Percentiles rank a stretch among this genome's conserved stretches.
These are phyloP conservation scores for Marasmius tenuissimus DNA, from an alignment of 1,284 basidiomycete species.

Conservation along the genomic window DNA sequence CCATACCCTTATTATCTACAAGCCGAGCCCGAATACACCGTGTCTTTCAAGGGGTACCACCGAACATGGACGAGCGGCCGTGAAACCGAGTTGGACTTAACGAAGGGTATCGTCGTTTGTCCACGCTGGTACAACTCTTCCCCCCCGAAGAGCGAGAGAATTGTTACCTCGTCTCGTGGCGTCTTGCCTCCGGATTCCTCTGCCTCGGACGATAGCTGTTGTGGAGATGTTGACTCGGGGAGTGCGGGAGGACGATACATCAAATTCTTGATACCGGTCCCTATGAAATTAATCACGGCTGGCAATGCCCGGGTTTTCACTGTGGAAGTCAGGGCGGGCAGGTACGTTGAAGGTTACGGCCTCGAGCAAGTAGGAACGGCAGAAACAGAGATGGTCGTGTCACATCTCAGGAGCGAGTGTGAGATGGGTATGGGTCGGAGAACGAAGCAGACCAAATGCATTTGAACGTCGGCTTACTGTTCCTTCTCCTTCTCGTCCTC, in stretches of 20 bases:
- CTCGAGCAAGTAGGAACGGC: neutral
- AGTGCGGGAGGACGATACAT: neutral
- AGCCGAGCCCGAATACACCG: neutral
- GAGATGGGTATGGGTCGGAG: neutral
- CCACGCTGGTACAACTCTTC: neutral
- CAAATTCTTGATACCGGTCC: neutral
- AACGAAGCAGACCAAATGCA: no score
- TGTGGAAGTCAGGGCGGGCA: neutral
- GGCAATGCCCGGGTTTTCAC: neutral
- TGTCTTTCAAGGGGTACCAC: neutral
- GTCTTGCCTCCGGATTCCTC: neutral
- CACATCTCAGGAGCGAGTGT: neutral
- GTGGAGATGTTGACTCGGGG: neutral
- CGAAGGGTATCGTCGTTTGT: neutral
- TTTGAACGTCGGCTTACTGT: no score
- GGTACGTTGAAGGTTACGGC: neutral
- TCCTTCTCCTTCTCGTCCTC: no score
- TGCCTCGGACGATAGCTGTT: neutral
- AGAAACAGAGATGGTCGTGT: neutral
- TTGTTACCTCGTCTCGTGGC: neutral
- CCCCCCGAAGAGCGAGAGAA: neutral
- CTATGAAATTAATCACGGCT: neutral
- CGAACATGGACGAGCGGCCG: neutral
- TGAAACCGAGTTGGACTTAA: neutral
- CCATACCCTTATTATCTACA: neutral